phyloP scores from a whole-genome alignment of 345 rosid genomes.

The Nephelium lappaceum region DNA sequence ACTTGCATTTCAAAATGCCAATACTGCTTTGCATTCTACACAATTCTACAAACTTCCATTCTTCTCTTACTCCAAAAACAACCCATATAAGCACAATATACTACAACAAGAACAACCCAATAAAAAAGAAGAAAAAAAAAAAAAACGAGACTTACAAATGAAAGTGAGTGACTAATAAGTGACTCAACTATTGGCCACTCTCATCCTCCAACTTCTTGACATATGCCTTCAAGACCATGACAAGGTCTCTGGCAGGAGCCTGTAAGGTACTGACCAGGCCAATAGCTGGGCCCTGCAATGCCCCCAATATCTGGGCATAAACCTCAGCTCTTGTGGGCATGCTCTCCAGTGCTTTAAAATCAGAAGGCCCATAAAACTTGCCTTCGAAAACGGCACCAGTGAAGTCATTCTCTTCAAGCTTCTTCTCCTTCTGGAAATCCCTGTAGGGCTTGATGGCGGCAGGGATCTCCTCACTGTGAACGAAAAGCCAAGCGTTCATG shows the following conservation, averaged over 20 bases:
- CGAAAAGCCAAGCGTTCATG: conserved; percentile 95
- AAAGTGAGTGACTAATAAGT: background rate
- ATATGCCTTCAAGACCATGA: conserved; percentile 82
- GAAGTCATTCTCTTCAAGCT: conserved; percentile 75
- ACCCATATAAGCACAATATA: background rate
- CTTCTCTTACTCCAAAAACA: conserved; percentile 7
- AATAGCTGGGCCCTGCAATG: conserved; percentile 75
- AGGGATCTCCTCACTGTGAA: conserved; percentile 87
- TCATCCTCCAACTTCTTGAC: conserved; percentile 91
- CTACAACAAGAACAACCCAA: conserved; percentile 3
- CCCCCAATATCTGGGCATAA: conserved; percentile 83
- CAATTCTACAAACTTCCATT: conserved; percentile 16
- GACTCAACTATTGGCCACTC: conserved; percentile 44
- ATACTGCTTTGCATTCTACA: conserved; percentile 5
- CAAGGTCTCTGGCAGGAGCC: conserved; percentile 84
- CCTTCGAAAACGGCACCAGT: conserved; percentile 94
- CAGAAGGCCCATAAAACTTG: conserved; percentile 77
- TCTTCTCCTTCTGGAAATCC: conserved; percentile 71
- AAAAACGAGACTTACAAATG: conserved; percentile 14
- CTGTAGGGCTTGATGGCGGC: conserved; percentile 82
- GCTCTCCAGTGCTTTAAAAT: conserved; percentile 66
- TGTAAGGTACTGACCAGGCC: conserved; percentile 81
- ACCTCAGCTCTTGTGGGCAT: conserved; percentile 89
- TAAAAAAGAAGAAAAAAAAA: conserved; percentile 1
- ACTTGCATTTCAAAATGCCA: background rate